Percentiles rank a stretch among this genome's conserved stretches.
These are phyloP conservation scores for Firmiana major DNA, from an alignment of 345 rosid species.

Conservation along the genomic window DNA sequence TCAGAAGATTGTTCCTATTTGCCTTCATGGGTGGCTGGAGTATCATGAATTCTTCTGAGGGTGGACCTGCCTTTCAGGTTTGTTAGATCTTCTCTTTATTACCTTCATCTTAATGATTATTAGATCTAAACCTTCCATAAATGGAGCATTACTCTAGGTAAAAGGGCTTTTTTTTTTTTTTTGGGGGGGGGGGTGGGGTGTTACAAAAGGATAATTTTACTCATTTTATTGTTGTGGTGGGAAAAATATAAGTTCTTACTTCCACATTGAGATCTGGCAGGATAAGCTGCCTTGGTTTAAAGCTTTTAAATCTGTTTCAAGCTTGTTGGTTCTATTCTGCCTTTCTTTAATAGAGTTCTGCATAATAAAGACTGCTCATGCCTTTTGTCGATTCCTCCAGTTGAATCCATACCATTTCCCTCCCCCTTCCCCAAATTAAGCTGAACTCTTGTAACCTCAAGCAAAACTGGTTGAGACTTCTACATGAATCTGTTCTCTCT, in stretches of 20 bases:
- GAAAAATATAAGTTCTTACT: not conserved
- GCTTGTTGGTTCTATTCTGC: not conserved
- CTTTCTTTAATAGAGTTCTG: not conserved
- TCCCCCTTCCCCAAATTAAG: not conserved
- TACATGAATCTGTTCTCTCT: not conserved
- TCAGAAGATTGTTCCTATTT: slow-evolving; percentile 88
- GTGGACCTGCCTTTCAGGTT: slow-evolving; percentile 99
- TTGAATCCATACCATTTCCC: not conserved
- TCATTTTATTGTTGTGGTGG: not conserved
- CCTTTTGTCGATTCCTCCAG: not conserved
- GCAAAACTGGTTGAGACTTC: not conserved
- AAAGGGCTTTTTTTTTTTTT: too few relatives aligned
- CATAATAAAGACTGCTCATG: not conserved
- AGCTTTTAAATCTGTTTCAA: not conserved
- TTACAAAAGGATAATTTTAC: not conserved
- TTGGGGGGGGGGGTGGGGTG: too few relatives aligned
- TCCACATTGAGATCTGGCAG: not conserved
- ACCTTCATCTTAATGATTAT: not conserved
- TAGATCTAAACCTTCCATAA: not conserved
- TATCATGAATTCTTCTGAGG: slow-evolving; percentile 92
- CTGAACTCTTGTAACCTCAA: not conserved
- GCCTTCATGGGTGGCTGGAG: slow-evolving; percentile 99
- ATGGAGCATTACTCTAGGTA: not conserved
- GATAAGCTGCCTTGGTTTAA: not conserved
- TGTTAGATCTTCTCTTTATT: slow-evolving; percentile 14